Evolutionary conservation across 352 stramenopile species (phyloP).

Genomic region (Phytophthora ohioensis): DNA sequence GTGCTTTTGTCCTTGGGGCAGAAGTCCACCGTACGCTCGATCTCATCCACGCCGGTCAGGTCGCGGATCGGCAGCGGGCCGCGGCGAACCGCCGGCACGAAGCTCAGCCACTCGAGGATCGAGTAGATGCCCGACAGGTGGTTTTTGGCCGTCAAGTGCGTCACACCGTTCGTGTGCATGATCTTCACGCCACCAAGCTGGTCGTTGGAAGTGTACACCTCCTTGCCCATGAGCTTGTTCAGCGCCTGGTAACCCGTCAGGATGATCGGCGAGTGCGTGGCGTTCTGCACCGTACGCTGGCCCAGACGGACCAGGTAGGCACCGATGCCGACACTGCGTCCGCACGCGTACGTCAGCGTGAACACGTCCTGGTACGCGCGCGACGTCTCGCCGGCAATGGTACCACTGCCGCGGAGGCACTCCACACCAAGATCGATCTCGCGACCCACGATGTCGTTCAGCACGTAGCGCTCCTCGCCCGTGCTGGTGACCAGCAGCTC

Average conservation of each 20-base stretch:
- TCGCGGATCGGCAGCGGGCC: constrained; percentile 85
- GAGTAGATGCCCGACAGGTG: constrained; percentile 96
- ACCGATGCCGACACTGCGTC: constrained; percentile 99
- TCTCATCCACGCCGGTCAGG: constrained; percentile 80
- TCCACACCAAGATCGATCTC: constrained; percentile 99
- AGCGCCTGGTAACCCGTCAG: constrained; percentile 99
- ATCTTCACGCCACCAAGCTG: constrained; percentile 99
- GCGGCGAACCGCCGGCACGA: constrained; percentile 94
- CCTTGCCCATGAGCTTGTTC: constrained; percentile 99
- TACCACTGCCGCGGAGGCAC: constrained; percentile 98
- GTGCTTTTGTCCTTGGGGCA: constrained; percentile 92
- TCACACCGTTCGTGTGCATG: constrained; percentile 99
- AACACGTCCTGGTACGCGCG: constrained; percentile 99
- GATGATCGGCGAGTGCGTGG: constrained; percentile 98
- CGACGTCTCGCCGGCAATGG: constrained; percentile 99
- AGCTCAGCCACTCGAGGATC: constrained; percentile 99
- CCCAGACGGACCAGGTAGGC: constrained; percentile 99
- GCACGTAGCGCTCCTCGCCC: constrained; percentile 92
- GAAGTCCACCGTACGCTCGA: constrained; percentile 93
- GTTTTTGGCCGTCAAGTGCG: constrained; percentile 97
- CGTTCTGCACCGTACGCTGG: constrained; percentile 99
- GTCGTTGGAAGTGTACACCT: constrained; percentile 99
- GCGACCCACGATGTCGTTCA: constrained; percentile 98
- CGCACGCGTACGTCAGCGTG: constrained; percentile 99
- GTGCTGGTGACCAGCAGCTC: constrained; percentile 66